Percentiles rank a stretch among this genome's conserved stretches.
Conservation (phyloP, 2,329 filamentous ascomycete genomes). For the Fusarium piperis region DNA sequence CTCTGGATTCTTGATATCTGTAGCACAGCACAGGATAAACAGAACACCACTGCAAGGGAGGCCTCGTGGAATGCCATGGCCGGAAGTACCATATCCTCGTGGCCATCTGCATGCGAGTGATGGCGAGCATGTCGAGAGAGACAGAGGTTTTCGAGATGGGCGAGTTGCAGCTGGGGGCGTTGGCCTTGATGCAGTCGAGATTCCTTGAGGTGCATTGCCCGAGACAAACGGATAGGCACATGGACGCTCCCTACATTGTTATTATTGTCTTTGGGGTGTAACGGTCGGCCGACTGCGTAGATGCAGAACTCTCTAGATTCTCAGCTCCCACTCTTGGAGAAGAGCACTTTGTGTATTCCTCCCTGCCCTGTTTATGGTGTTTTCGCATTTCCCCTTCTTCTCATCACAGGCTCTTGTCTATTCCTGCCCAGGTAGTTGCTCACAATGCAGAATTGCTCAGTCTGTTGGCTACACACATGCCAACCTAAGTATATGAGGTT, state of each 20-base stretch:
- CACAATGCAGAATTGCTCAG: not conserved
- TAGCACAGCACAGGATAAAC: not conserved
- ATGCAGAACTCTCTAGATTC: not conserved
- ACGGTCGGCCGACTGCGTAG: not conserved
- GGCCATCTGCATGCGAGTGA: not conserved
- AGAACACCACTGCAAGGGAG: slow-evolving; percentile 1
- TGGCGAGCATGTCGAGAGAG: not conserved
- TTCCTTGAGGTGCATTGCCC: not conserved
- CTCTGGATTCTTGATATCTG: not conserved
- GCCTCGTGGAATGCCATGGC: not conserved
- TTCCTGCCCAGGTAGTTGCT: not conserved
- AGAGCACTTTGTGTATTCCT: not conserved
- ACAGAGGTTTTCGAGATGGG: not conserved
- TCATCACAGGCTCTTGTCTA: not conserved
- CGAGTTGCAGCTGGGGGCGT: not conserved
- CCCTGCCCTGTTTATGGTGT: not conserved
- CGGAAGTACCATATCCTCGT: not conserved
- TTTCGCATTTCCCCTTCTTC: not conserved
- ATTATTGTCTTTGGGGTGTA: not conserved
- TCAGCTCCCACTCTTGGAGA: not conserved
- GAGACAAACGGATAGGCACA: not conserved
- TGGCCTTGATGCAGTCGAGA: not conserved
- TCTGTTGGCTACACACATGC: not conserved
- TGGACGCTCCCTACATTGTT: not conserved
- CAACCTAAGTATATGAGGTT: not conserved